phyloP scores from a whole-genome alignment of 2,329 filamentous ascomycete genomes.

The Botryotinia globosa region DNA sequence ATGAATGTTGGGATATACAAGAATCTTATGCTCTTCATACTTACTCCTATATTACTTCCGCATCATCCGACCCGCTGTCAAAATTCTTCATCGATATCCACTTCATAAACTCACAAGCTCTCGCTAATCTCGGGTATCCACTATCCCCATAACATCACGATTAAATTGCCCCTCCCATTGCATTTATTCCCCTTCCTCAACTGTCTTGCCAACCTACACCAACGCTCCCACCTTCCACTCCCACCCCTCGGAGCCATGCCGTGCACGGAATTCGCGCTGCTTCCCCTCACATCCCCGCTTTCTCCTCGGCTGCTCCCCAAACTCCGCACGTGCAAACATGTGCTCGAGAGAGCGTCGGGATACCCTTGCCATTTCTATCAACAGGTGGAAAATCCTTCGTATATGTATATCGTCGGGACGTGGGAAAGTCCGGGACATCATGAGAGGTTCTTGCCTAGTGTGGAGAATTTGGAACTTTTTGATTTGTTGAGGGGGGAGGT shows the following conservation, averaged over 20 bases:
- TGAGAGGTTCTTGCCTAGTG: constrained; percentile 44
- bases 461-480: constrained; percentile 43
- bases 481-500: constrained; percentile 38
- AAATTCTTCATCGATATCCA: not conserved
- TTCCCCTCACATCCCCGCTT: constrained; percentile 7
- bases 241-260: not conserved
- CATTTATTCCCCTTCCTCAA: not conserved
- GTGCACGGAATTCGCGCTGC: constrained; percentile 3
- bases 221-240: not conserved
- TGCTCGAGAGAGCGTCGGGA: constrained; percentile 35
- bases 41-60: not conserved
- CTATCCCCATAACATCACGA: not conserved
- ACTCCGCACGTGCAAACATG: not conserved
- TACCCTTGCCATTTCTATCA: constrained; percentile 42
- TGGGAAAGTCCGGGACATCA: constrained; percentile 46
- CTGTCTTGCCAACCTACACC: too few species aligned
- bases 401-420: constrained; percentile 46
- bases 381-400: constrained; percentile 45
- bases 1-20: not conserved
- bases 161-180: not conserved
- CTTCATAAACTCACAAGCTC: not conserved
- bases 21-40: not conserved
- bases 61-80: not conserved
- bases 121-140: not conserved
- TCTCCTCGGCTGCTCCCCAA: not conserved